A percentile compares a stretch with the other conserved stretches of the same genome.
Conservation (phyloP, 192 early-diverging fungal genomes). For the Coemansia sp. region DNA sequence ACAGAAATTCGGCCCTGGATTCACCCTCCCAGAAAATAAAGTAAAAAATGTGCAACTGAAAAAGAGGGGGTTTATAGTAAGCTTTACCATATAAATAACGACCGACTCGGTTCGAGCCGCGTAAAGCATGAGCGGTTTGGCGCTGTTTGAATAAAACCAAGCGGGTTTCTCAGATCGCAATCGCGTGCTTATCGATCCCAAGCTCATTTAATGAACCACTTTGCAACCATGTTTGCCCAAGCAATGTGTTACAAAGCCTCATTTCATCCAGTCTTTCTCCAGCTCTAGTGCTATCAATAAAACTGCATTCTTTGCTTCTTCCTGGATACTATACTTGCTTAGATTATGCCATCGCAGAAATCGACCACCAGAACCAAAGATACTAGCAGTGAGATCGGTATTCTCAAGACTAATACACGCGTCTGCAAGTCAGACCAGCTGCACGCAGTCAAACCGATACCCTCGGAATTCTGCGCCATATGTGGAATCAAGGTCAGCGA, state of each 20-base stretch:
- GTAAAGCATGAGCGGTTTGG: not conserved
- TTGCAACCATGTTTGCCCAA: not conserved
- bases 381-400: not conserved
- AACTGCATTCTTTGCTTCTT: not conserved
- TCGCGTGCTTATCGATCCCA: not conserved
- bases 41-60: not conserved
- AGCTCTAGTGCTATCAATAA: not conserved
- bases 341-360: conserved; percentile 14
- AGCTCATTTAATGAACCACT: too few relatives aligned
- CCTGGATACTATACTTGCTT: not conserved
- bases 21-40: not conserved
- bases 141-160: not conserved
- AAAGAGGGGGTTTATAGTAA: too few relatives aligned
- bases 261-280: not conserved
- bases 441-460: not conserved
- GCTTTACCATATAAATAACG: not conserved
- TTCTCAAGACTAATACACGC: not conserved
- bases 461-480: conserved; percentile 28
- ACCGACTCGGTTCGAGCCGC: not conserved
- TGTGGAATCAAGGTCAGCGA: conserved; percentile 29
- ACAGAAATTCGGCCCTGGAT: not conserved
- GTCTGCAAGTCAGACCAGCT: not conserved
- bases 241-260: not conserved
- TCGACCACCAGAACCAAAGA: not conserved
- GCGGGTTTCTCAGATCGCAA: not conserved